Percentiles rank a stretch among this genome's conserved stretches.
phyloP scores from a whole-genome alignment of 1,284 basidiomycete species.

The Ceratobasidium sp. region DNA sequence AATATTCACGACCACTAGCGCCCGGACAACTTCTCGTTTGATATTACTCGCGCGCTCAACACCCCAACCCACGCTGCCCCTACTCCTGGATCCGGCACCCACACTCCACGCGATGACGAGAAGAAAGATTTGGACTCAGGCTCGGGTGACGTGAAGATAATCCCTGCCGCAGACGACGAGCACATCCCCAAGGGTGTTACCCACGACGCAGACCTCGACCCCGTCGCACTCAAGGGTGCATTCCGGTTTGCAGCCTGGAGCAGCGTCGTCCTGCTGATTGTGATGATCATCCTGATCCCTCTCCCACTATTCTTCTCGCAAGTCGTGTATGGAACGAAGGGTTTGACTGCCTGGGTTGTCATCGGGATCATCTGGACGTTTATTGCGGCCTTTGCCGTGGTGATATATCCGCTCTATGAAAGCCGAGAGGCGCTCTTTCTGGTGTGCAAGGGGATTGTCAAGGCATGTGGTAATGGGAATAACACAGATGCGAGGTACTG shows the following conservation, averaged over 20 bases:
- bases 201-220: slow-evolving; percentile 69
- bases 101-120: slow-evolving; percentile 50
- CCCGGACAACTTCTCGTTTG: slow-evolving; percentile 82
- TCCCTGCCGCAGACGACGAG: slow-evolving; percentile 39
- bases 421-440: slow-evolving; percentile 71
- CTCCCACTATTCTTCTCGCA: slow-evolving; percentile 84
- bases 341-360: slow-evolving; percentile 78
- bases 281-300: slow-evolving; percentile 78
- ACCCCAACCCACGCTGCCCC: slow-evolving; percentile 49
- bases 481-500: background rate
- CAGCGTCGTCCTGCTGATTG: slow-evolving; percentile 69
- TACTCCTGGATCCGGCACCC: slow-evolving; percentile 16
- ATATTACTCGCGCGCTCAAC: slow-evolving; percentile 80
- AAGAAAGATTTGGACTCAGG: slow-evolving; percentile 57
- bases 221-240: slow-evolving; percentile 69
- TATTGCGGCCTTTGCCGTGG: slow-evolving; percentile 75
- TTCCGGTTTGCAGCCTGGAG: slow-evolving; percentile 80
- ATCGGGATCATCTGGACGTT: slow-evolving; percentile 88
- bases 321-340: slow-evolving; percentile 70
- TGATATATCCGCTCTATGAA: slow-evolving; percentile 88
- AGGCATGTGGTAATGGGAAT: slow-evolving; percentile 56
- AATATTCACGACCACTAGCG: slow-evolving; percentile 57
- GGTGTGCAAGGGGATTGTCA: slow-evolving; percentile 71
- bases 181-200: slow-evolving; percentile 55
- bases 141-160: slow-evolving; percentile 47